Evolutionary conservation across 2,329 filamentous ascomycete species (phyloP), one percentile per base, ranked within the genome.

Genomic region (Aspergillus pseudoviridinutans): DNA sequence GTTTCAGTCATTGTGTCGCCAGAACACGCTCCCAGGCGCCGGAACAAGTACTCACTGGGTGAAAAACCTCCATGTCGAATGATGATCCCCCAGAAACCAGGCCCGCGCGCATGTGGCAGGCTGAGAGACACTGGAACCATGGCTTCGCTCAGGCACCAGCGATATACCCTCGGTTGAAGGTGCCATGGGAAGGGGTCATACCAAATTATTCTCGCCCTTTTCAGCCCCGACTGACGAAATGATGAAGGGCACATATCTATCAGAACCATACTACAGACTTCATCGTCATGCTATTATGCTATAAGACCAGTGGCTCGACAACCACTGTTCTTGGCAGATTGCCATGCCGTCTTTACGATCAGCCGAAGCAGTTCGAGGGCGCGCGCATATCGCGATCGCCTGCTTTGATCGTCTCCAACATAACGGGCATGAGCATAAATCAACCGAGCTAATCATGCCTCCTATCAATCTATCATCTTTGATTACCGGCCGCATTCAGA

Each of bases 341-440:
- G 24, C 44, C 44, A 25, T 27, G 44, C 9, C 12, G 6, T 10
- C 4, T 7, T 17, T 25, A 24, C 4, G 24, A 24, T 27, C 44
- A 24, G 22, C 22, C 9, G 44, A 47, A 22, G 24, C 10, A 25
- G 44, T 47, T 24, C 9, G 1, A 27, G 44, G 20, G 24, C 44
- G 2, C 24, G 24, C 44, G 2, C 24, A 47, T 24, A 24, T 47
- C 12, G 9, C 9, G 24, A 14, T 14, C 14, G 10, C 4, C 24
- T 17, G 24, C 12, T 25, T 47, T 47, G 44, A 14, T 24, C 41
- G 53, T 38, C 49, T 54, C 17, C 53, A 58, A 6, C 46, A 56
- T 10, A 38, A 54, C 25, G 53, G 56, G 10, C 25, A 62, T 24
- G 52, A 55, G 7, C 24, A 32, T n/a, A 29, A 17, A 25, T 47